Conservation (phyloP, 768 basidiomycete species). For the Piloderma croceum region DNA sequence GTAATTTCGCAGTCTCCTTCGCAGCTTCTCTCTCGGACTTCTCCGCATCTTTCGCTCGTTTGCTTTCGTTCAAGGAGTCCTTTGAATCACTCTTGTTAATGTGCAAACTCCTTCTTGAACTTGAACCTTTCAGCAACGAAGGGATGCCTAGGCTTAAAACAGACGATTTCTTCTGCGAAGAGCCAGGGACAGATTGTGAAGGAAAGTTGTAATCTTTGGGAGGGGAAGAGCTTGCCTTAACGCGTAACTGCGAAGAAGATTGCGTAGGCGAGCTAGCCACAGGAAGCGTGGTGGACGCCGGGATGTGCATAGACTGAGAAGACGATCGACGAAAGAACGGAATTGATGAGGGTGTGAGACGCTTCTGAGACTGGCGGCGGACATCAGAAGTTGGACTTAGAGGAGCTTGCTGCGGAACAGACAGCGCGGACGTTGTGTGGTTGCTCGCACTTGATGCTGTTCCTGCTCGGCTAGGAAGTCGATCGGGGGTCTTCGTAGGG, state of each 20-base stretch:
- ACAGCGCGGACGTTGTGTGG: conserved; percentile 49
- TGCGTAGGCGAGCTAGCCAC: conserved; percentile 49
- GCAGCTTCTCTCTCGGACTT: conserved; percentile 32
- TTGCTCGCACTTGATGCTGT: conserved; percentile 77
- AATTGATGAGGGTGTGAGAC: conserved; percentile 87
- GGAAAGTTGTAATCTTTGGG: conserved; percentile 46
- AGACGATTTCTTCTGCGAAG: conserved; percentile 73
- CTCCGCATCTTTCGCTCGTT: conserved; percentile 39
- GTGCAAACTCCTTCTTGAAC: conserved; percentile 75
- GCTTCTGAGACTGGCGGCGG: conserved; percentile 63
- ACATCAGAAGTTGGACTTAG: conserved; percentile 70
- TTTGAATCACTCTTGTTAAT: conserved; percentile 42
- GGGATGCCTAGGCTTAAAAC: conserved; percentile 77
- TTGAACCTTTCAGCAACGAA: conserved; percentile 78
- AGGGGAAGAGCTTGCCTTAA: conserved; percentile 45
- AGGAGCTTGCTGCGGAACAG: conserved; percentile 51
- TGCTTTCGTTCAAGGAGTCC: conserved; percentile 53
- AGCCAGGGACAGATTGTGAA: conserved; percentile 51
- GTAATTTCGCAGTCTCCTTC: conserved; percentile 45
- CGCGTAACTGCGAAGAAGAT: conserved; percentile 34
- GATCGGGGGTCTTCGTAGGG: conserved; percentile 62
- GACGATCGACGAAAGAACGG: conserved; percentile 92
- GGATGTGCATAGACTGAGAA: conserved; percentile 78
- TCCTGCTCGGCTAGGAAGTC: conserved; percentile 58
- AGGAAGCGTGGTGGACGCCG: conserved; percentile 40